These are phyloP conservation scores for Leishmania tropica DNA, from an alignment of 208 protist genomes.

Conservation along the genomic window DNA sequence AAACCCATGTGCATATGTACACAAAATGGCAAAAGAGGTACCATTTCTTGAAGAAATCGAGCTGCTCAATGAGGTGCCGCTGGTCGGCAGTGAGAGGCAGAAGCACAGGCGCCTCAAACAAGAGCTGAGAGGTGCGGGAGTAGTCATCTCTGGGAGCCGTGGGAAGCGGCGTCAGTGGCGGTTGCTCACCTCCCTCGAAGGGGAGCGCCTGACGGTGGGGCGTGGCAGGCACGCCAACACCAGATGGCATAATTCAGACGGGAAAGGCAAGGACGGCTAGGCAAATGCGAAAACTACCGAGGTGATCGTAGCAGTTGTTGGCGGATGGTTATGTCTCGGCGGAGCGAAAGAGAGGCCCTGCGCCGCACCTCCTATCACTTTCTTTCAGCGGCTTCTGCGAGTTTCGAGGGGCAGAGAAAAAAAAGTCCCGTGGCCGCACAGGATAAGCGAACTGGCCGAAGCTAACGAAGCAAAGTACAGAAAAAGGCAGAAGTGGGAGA, in stretches of 20 bases:
- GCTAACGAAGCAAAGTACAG: neutral
- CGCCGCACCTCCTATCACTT: neutral
- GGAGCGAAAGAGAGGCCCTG: neutral
- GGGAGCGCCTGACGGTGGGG: neutral
- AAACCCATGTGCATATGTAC: constrained; percentile 45
- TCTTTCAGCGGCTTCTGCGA: neutral
- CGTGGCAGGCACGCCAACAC: neutral
- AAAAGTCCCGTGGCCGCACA: neutral
- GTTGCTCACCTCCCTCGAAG: neutral
- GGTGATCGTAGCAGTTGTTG: neutral
- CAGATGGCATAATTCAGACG: neutral
- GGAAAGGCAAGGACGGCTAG: neutral
- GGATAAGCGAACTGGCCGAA: neutral
- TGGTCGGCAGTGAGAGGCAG: constrained; percentile 53
- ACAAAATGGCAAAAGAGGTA: constrained; percentile 60
- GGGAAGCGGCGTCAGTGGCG: neutral
- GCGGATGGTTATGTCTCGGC: neutral
- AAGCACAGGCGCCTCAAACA: constrained; percentile 50
- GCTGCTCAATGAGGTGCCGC: constrained; percentile 31
- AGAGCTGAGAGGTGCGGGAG: constrained; percentile 48
- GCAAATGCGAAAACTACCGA: neutral
- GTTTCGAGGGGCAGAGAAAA: no score
- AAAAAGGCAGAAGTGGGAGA: neutral
- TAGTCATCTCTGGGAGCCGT: neutral
- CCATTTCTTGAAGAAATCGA: constrained; percentile 78